Conservation (phyloP, 495 filamentous ascomycete species). For the Cladorrhinum samala region DNA sequence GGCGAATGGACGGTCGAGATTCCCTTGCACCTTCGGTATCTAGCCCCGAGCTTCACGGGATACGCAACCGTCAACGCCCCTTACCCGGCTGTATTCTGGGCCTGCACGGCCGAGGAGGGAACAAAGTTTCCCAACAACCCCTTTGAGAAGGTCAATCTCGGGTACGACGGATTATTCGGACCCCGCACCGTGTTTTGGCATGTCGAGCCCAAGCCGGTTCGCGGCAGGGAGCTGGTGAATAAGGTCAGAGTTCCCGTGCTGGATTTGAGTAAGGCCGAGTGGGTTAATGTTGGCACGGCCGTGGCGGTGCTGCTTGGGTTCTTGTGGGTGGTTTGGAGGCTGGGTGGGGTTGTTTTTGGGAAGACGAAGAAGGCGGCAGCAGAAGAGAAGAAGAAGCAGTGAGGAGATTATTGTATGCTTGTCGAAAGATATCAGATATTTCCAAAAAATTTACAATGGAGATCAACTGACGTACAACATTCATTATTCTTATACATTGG, state of each 20-base stretch:
- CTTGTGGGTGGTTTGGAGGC: conserved; percentile 65
- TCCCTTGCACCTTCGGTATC: conserved; percentile 83
- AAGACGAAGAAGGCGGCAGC: conserved; percentile 18
- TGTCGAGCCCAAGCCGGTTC: conserved; percentile 51
- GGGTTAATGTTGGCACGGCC: conserved; percentile 67
- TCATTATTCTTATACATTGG: no score
- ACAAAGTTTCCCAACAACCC: conserved; percentile 71
- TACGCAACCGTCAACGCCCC: conserved; percentile 51
- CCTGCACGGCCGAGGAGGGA: conserved; percentile 68
- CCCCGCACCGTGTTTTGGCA: conserved; percentile 82
- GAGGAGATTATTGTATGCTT: background rate
- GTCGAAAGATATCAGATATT: no score
- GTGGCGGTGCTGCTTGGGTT: conserved; percentile 64
- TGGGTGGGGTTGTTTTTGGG: conserved; percentile 39
- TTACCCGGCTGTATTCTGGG: conserved; percentile 86
- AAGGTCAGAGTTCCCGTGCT: conserved; percentile 70
- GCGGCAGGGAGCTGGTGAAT: conserved; percentile 47
- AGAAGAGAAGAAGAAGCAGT: conserved; percentile 38
- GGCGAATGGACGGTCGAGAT: conserved; percentile 65
- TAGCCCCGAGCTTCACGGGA: conserved; percentile 51
- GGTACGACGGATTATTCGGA: conserved; percentile 82
- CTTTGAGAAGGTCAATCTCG: conserved; percentile 77
- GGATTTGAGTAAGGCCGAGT: conserved; percentile 49
- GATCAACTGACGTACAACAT: no score
- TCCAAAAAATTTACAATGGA: no score